Evolutionary conservation across 306 rosid genomes (phyloP).

Genomic region (Begonia peltatifolia): DNA sequence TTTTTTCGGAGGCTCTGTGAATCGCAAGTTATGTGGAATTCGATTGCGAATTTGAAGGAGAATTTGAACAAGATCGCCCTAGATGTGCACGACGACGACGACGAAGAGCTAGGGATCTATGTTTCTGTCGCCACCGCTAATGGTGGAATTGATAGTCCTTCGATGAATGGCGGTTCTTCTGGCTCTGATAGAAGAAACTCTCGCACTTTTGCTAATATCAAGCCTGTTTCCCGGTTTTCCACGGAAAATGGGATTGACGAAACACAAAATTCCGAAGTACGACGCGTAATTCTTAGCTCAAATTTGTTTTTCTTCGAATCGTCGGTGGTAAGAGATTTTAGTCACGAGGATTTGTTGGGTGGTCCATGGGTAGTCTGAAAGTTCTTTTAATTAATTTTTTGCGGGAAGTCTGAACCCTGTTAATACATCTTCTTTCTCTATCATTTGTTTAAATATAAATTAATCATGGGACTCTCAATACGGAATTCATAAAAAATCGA

Average conservation of each 20-base stretch:
- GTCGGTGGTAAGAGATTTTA: too few species aligned
- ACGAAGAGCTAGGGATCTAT: constrained; percentile 35
- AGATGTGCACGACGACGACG: constrained; percentile 63
- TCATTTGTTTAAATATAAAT: too few species aligned
- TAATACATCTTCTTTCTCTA: too few species aligned
- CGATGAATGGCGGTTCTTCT: constrained; percentile 12
- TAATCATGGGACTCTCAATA: too few species aligned
- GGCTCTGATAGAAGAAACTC: constrained; percentile 65
- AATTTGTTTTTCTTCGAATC: too few species aligned
- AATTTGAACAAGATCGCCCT: constrained; percentile 75
- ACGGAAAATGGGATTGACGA: constrained; percentile 38
- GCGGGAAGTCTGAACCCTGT: too few species aligned
- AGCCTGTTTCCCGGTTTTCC: constrained; percentile 28
- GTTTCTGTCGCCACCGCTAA: constrained; percentile 10
- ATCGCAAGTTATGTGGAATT: constrained; percentile 53
- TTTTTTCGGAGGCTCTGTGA: not conserved
- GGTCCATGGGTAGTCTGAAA: too few species aligned
- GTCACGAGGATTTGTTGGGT: too few species aligned
- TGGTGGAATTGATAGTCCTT: constrained; percentile 11
- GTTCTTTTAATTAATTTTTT: too few species aligned
- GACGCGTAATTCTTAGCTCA: too few species aligned
- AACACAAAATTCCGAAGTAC: constrained; percentile 41
- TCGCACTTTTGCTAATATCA: constrained; percentile 41
- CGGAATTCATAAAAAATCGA: too few species aligned
- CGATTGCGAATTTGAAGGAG: constrained; percentile 79